Evolutionary conservation across 768 basidiomycete genomes (phyloP).

Genomic region (Podaxis mareebaensis): DNA sequence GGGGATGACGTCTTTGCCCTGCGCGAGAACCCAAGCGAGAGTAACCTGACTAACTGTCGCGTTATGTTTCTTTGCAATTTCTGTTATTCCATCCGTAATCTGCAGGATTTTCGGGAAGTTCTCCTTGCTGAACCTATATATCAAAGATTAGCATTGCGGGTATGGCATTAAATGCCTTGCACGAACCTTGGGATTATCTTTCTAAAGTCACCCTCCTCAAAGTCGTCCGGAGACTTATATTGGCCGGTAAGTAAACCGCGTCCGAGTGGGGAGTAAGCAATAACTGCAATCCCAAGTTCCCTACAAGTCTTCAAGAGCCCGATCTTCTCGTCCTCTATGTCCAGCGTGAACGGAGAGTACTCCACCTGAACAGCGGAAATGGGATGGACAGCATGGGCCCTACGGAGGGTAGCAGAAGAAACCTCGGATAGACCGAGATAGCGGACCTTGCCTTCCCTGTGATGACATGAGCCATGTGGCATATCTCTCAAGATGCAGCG

Average conservation of each 20-base stretch:
- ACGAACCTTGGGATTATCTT: constrained; percentile 33
- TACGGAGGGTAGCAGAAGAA: constrained; percentile 45
- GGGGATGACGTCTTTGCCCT: constrained; percentile 46
- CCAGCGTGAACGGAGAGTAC: constrained; percentile 50
- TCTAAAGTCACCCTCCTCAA: constrained; percentile 44
- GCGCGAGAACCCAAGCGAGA: constrained; percentile 52
- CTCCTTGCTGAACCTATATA: constrained; percentile 25
- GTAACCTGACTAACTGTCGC: constrained; percentile 47
- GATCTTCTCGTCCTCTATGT: constrained; percentile 46
- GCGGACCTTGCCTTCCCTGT: constrained; percentile 42
- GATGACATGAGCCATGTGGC: neutral
- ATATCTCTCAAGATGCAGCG: neutral
- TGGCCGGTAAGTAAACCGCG: constrained; percentile 50
- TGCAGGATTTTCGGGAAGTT: constrained; percentile 51
- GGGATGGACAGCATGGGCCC: constrained; percentile 51
- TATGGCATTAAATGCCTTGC: constrained; percentile 21
- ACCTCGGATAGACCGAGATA: constrained; percentile 57
- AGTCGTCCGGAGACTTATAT: constrained; percentile 37
- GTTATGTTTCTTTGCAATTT: constrained; percentile 37
- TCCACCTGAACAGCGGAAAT: constrained; percentile 52
- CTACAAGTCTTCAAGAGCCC: constrained; percentile 42
- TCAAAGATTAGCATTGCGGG: constrained; percentile 12
- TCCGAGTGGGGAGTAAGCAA: constrained; percentile 56
- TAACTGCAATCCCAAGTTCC: constrained; percentile 48
- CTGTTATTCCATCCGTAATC: constrained; percentile 39